Evolutionary conservation across 2,329 filamentous ascomycete genomes (phyloP).

Genomic region (Ceratocystis diversiconidia): DNA sequence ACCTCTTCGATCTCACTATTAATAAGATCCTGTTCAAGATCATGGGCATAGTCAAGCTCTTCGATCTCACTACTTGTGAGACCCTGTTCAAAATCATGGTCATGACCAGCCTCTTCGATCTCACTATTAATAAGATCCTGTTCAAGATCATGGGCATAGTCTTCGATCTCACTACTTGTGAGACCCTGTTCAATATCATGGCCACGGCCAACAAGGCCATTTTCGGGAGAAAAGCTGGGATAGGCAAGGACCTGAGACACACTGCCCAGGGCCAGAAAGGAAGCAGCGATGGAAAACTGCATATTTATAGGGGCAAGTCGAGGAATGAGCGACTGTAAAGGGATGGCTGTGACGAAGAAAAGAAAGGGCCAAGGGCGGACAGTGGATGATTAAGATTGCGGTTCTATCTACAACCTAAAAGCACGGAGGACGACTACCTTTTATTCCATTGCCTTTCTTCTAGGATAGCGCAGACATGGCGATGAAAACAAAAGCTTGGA

Average conservation of each 20-base stretch:
- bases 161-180: too few species aligned
- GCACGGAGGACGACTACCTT: neutral
- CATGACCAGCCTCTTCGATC: too few species aligned
- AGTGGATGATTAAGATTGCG: neutral
- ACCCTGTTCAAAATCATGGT: too few species aligned
- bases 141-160: neutral
- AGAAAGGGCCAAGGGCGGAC: neutral
- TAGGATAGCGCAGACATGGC: neutral
- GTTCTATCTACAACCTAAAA: neutral
- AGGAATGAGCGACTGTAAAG: neutral
- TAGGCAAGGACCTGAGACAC: conserved; percentile 13
- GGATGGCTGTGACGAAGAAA: neutral
- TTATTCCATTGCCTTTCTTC: neutral
- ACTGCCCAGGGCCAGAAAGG: conserved; percentile 12
- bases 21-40: neutral
- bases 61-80: too few species aligned
- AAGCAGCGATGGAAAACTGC: conserved; percentile 6
- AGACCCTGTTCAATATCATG: too few species aligned
- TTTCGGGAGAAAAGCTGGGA: neutral
- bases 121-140: neutral
- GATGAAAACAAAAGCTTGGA: neutral
- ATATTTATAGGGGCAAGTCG: neutral
- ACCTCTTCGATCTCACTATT: neutral
- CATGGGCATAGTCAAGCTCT: neutral
- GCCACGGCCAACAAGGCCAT: neutral